Percentiles rank a stretch among this genome's conserved stretches.
These are phyloP conservation scores for Protomyces inundatus DNA, from an alignment of 1,139 yeast genomes.

Conservation along the genomic window DNA sequence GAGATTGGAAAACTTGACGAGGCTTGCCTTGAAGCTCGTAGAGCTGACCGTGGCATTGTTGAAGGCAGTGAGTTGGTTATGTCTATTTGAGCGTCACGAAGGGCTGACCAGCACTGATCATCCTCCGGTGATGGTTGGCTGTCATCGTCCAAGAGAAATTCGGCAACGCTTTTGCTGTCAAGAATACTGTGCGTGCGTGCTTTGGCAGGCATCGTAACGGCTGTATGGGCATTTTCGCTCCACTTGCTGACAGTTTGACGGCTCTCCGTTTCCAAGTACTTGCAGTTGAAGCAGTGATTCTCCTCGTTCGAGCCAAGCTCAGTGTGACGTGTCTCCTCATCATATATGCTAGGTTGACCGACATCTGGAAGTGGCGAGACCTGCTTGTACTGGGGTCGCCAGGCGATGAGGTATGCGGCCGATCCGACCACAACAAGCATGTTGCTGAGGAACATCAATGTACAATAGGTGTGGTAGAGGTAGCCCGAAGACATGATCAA, in stretches of 20 bases:
- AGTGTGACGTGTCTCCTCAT: neutral
- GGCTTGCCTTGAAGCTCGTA: too few relatives aligned
- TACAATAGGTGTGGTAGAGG: neutral
- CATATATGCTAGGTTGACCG: neutral
- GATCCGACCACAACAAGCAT: neutral
- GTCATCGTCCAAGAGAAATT: neutral
- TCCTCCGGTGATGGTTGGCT: neutral
- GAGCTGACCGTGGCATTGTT: too few relatives aligned
- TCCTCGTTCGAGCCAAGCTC: neutral
- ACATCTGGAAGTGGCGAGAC: neutral
- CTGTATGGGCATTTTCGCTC: neutral
- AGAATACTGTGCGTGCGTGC: neutral
- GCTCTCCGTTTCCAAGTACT: neutral
- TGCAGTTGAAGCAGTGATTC: neutral
- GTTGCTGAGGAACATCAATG: neutral
- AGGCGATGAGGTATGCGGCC: neutral
- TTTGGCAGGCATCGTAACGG: neutral
- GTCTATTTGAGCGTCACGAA: too few relatives aligned
- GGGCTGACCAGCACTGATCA: too few relatives aligned
- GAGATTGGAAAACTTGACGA: too few relatives aligned
- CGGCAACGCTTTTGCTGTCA: neutral
- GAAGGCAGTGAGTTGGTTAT: too few relatives aligned
- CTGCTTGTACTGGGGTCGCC: neutral
- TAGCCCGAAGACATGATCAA: neutral
- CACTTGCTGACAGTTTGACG: neutral